Conservation (phyloP, 805 yeast species). For the Spathaspora sp. region DNA sequence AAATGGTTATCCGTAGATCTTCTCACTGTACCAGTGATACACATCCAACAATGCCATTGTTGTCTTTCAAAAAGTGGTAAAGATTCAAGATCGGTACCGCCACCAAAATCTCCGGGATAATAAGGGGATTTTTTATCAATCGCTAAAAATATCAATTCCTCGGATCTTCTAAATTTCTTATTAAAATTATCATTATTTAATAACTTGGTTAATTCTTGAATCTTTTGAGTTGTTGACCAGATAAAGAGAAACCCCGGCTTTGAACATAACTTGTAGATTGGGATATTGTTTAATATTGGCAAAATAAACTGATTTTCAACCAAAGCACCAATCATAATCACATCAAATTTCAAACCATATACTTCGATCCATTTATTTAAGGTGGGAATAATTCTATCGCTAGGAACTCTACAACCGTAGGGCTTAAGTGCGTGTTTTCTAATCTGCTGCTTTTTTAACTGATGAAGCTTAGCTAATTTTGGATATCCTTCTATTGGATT, state of each 20-base stretch:
- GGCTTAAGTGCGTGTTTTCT: slow-evolving; percentile 53
- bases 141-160: slow-evolving; percentile 81
- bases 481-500: slow-evolving; percentile 84
- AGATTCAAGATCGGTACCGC: slow-evolving; percentile 8
- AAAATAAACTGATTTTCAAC: slow-evolving; percentile 68
- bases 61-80: slow-evolving; percentile 54
- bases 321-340: slow-evolving; percentile 87
- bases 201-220: slow-evolving; percentile 56
- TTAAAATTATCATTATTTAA: slow-evolving; percentile 49
- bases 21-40: slow-evolving; percentile 90
- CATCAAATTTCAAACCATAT: slow-evolving; percentile 70
- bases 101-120: slow-evolving; percentile 52
- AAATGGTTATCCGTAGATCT: slow-evolving; percentile 79
- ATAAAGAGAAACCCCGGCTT: slow-evolving; percentile 83
- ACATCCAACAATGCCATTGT: slow-evolving; percentile 98
- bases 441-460: slow-evolving; percentile 60
- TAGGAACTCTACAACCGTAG: slow-evolving; percentile 57
- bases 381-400: slow-evolving; percentile 51
- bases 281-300: slow-evolving; percentile 60
- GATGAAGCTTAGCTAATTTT: slow-evolving; percentile 64
- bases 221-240: slow-evolving; percentile 80
- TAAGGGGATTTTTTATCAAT: slow-evolving; percentile 61
- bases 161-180: slow-evolving; percentile 78
- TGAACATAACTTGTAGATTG: slow-evolving; percentile 69
- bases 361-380: slow-evolving; percentile 59